Base-by-base conservation (phyloP, 306 rosid genomes). In the Cucurbita ficifolia region DNA sequence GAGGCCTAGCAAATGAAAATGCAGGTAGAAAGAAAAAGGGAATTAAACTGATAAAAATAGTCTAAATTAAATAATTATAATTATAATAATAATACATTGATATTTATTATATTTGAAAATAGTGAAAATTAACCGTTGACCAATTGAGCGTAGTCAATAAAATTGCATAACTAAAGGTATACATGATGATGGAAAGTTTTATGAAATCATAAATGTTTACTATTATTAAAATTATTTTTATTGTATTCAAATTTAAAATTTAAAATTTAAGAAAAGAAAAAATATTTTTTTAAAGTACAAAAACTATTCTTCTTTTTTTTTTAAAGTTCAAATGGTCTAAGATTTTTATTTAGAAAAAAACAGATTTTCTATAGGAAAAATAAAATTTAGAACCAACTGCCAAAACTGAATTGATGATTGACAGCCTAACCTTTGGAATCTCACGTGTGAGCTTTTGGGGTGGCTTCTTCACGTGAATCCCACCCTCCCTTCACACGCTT, bases 401-500 rank as follows among this genome's bases (percentile, higher is more conserved):
- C 80, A 84, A 81, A 65, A 67, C 79, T 75, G 45, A 69, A 82
- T 77, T 58, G 61, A 84, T 58, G 80, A 83, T 83, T 84, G 96
- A 91, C 90, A 84, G 79, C 83, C 79, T 85, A 84, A 82, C 91
- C 72, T 77, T 52, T 70, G 75, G 71, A 72, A 59, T 78, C 76
- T 55, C 60, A 72, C 76, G 60, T 72, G 60, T 38, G 50, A 36
- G 17, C 19, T 38, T 21, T 61, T 51, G 13, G 17, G 35, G 51
- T 53, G 38, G 63, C 38, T 9, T 10, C 13, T 77, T 89, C 97
- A 91, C 91, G 83, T 91, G 97, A 91, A 82, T 79, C 90, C 78
- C 87, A 82, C 80, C 81, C 83, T 79, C 84, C 70, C 65, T 70
- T 78, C 86, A 75, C 93, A 82, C 96, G 90, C 77, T 80, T 73